Base-by-base conservation (phyloP, 2,329 filamentous ascomycete species). In the Fusarium sp. region DNA sequence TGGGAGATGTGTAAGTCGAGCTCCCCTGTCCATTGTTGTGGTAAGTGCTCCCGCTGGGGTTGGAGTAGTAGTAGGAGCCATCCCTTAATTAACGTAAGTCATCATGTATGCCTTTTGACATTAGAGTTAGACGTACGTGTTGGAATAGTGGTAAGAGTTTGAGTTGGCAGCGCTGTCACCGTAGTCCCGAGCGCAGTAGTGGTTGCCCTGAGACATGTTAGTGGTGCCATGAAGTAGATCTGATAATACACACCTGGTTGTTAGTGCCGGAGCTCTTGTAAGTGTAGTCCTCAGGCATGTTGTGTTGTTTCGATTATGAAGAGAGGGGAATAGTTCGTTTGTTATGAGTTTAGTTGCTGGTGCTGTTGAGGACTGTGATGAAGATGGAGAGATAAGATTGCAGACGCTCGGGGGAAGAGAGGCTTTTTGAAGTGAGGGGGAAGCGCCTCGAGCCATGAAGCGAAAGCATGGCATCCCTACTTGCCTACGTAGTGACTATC, bases 21-120 rank as follows among this genome's bases (percentile, higher is more conserved):
- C 79, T 74, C 7, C 90, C 90, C 13, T 76, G 76, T 44, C 89
- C 89, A 69, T 84, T 78, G 78, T 91, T 91, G 83, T 92, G 81
- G 81, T 93, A 93, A 39, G 87, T 90, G 74, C 87, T 91, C 15
- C 89, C 89, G 67, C 91, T 85, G 45, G 89, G 80, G 80, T 92
- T 93, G 76, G 85, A 87, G 80, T 92, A 93, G 81, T 93, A 92
- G 83, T 93, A 93, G 2, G 89, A 91, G 38, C 90, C 89, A 71
- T 92, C 75, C 22, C 85, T 87, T 10, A 14, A 15, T 26, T 15
- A 15, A n/a, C 9, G 39, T 52, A 3, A 59, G 28, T 24, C 7
- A 38, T 15, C 7, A 7, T n/a, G 9, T 7, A 4, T 44, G 5
- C 17, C 6, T 15, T 28, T 5, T 14, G 8, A 4, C 19, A 5